These are phyloP conservation scores for Citeromyces hawaiiensis DNA, from an alignment of 1,139 yeast genomes.

Conservation along the genomic window DNA sequence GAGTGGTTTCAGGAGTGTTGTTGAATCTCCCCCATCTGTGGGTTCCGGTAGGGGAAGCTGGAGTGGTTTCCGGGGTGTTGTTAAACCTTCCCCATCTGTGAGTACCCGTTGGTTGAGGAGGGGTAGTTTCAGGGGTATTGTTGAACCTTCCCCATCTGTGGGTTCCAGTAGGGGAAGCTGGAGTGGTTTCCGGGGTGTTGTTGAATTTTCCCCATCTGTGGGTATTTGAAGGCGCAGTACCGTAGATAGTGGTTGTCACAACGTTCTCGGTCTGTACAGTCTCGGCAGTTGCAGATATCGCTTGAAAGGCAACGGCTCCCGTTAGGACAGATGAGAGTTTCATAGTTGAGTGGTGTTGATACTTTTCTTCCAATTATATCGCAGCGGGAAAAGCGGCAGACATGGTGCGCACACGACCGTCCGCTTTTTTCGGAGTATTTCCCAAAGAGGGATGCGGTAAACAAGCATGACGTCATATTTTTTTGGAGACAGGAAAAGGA, in stretches of 20 bases:
- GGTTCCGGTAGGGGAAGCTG: conserved; percentile 25
- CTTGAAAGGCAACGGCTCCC: conserved; percentile 16
- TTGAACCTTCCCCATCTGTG: conserved; percentile 37
- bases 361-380: not conserved
- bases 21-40: conserved; percentile 37
- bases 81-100: conserved; percentile 37
- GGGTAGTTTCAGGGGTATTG: conserved; percentile 28
- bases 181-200: conserved; percentile 24
- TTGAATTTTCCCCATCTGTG: conserved; percentile 34
- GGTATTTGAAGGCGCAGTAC: conserved; percentile 23
- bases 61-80: conserved; percentile 28
- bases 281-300: conserved; percentile 16
- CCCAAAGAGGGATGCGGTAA: not conserved
- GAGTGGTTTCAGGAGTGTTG: conserved; percentile 28
- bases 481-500: not conserved
- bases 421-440: not conserved
- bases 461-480: not conserved
- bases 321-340: conserved; percentile 20
- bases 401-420: not conserved
- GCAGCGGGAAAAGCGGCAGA: not conserved
- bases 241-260: conserved; percentile 17
- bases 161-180: conserved; percentile 26
- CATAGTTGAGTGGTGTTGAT: conserved; percentile 13
- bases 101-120: conserved; percentile 26
- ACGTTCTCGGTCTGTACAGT: conserved; percentile 10